Evolutionary conservation across 768 basidiomycete species (phyloP), one percentile per base, ranked within the genome.

Genomic region (Podaxis pistillaris): DNA sequence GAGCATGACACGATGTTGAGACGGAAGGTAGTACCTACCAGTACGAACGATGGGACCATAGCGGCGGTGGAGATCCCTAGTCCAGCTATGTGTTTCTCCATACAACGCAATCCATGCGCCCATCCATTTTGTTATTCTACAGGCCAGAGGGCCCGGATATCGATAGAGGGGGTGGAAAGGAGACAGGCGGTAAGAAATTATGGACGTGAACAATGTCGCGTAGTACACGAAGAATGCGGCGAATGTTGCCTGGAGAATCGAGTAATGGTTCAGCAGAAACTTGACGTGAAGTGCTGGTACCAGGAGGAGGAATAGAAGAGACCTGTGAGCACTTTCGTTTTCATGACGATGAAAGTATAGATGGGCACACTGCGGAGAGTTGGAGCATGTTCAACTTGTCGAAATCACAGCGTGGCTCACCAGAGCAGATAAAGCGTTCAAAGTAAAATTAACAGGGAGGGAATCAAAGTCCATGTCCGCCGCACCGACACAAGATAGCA

Each of bases 11-110:
- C 66, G 68, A 22, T 22, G 4, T 11, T 26, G 70, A 65, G 15
- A 71, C 26, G 8, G 67, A 62, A 26, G 70, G 69, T 7, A 67
- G 33, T 12, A 37, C 72, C 56, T 53, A 74, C 78, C 76, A n/a
- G 73, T 74, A n/a, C 76, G 70, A 7, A 79, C 74, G 54, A 75
- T 68, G 17, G 73, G 69, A 3, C 78, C 78, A 57, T 77, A 78
- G 22, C 65, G 66, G 24, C 69, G 65, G 60, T 76, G 76, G 8
- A 77, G 68, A 1, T 50, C 51, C 40, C 73, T 69, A 38, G 71
- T 63, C 19, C 72, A 66, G 1, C 66, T 38, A 59, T 78, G 71
- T 11, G 67, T 67, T 54, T 73, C 72, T 7, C 78, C 78, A 12
- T 44, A 44, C 22, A 33, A 55, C 6, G 67, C 70, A 40, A 72